These are phyloP conservation scores for Coemansia sp. DNA, from an alignment of 192 early-diverging fungal species.

Conservation along the genomic window DNA sequence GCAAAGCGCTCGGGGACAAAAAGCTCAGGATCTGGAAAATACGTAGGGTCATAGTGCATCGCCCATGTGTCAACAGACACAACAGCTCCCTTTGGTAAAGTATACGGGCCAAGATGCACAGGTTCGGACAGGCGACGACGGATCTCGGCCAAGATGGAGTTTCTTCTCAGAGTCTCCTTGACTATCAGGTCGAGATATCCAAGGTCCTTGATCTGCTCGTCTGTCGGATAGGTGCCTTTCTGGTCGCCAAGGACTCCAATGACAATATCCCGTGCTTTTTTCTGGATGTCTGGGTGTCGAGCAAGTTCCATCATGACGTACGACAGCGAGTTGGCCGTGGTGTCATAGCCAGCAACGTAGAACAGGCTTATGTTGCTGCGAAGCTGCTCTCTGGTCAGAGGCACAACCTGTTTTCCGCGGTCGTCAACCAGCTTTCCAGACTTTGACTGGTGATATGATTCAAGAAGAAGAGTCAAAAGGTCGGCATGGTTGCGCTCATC, in stretches of 20 bases:
- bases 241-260: constrained; percentile 57
- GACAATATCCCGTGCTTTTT: constrained; percentile 59
- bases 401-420: constrained; percentile 38
- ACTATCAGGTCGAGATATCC: constrained; percentile 56
- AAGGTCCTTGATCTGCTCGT: constrained; percentile 58
- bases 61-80: constrained; percentile 49
- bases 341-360: constrained; percentile 62
- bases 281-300: constrained; percentile 54
- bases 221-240: constrained; percentile 54
- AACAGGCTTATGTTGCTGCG: constrained; percentile 57
- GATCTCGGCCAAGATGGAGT: constrained; percentile 56
- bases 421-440: constrained; percentile 50
- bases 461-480: constrained; percentile 59
- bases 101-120: constrained; percentile 46
- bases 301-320: constrained; percentile 55
- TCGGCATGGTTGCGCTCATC: constrained; percentile 55
- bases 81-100: constrained; percentile 43
- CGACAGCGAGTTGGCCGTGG: constrained; percentile 59
- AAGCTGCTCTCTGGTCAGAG: constrained; percentile 51
- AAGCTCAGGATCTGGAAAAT: constrained; percentile 44
- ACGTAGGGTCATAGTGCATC: constrained; percentile 52
- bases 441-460: constrained; percentile 48
- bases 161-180: constrained; percentile 53
- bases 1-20: constrained; percentile 57
- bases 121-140: constrained; percentile 39